Base-by-base conservation (phyloP, 2,329 filamentous ascomycete genomes). In the Ceratocystis destructans region DNA sequence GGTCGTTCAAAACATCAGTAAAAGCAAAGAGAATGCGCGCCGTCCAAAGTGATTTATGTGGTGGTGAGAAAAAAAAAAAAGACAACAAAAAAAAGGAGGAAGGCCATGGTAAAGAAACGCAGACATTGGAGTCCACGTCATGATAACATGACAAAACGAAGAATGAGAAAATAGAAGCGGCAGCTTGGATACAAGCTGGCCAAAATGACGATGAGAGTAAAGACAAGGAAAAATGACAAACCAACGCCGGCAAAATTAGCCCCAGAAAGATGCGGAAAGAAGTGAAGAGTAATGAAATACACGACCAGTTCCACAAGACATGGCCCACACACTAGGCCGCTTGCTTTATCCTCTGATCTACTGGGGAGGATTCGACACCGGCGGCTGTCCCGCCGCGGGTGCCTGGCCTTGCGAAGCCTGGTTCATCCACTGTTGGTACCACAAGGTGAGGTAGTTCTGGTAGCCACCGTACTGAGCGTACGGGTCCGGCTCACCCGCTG, bases 401-500 rank as follows among this genome's bases (percentile, higher is more conserved):
- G 68, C 74, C 75, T 70, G 76, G 72, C 69, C 76, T 74, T 68
- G 75, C 74, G 69, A 64, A 77, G 77, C 71, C 33, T 78, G 76
- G 69, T 76, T 76, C 73, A 78, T 74, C 72, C 82, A 72, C 37
- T 87, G 88, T 72, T 89, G 86, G 77, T 90, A 92, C 89, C 89
- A 94, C 71, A 92, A 80, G 50, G 87, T 84, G 68, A 90, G 76
- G 73, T 93, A 94, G 71, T 87, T 87, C 71, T 91, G 83, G 75
- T 93, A 93, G 68, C 89, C 89, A 70, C 89, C 89, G 76, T 92
- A 94, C 67, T 86, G 81, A 67, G 89, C 89, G 75, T 94, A 94
- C 0, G 87, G 86, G 72, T 89, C 88, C 66, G 79, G 79, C 62
- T 78, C 79, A 69, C 81, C 79, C 68, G 77, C 17, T 1, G 62